phyloP scores from a whole-genome alignment of 2,329 filamentous ascomycete species.

The Paracoccidioides lutzii region DNA sequence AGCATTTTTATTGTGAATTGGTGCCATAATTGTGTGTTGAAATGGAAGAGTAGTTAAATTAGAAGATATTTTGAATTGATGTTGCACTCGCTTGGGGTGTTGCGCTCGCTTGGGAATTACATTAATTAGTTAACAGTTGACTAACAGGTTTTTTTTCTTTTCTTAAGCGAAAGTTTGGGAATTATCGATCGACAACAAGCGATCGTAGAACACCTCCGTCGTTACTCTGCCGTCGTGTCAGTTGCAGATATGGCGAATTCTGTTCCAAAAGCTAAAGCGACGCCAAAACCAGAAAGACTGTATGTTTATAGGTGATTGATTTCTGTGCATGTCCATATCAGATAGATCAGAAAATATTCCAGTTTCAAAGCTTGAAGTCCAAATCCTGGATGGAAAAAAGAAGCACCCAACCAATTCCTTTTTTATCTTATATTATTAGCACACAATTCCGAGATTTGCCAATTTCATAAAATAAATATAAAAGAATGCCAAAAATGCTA shows the following conservation, averaged over 20 bases:
- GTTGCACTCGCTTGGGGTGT: no score
- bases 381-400: not conserved
- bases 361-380: conserved; percentile 1
- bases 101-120: no score
- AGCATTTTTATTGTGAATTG: no score
- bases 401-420: not conserved
- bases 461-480: not conserved
- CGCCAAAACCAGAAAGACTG: conserved; percentile 29
- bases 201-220: not conserved
- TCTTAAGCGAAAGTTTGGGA: not conserved
- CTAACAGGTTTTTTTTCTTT: no score
- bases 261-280: conserved; percentile 8
- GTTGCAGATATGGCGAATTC: conserved; percentile 17
- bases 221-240: conserved; percentile 15
- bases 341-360: not conserved
- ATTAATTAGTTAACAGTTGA: no score
- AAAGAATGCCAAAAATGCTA: conserved; percentile 10
- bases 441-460: not conserved
- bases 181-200: no score
- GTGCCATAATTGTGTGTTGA: no score
- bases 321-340: not conserved
- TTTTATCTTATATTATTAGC: not conserved
- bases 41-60: no score
- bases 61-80: no score
- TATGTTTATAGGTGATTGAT: conserved; percentile 15